Evolutionary conservation across 352 stramenopile species (phyloP).

Genomic region (Detonula confervacea): DNA sequence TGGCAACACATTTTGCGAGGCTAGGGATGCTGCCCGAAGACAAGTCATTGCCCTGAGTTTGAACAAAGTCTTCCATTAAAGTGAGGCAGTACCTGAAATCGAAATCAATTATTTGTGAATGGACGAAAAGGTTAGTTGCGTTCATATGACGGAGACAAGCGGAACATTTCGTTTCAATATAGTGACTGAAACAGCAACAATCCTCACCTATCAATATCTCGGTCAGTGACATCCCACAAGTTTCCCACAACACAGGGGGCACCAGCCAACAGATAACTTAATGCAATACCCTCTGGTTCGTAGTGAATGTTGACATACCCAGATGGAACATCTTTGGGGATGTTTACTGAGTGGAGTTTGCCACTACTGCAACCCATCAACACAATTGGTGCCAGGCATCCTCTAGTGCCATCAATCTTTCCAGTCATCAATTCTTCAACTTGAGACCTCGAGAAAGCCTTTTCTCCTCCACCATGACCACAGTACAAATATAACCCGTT

Average conservation of each 20-base stretch:
- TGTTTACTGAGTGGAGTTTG: conserved; percentile 84
- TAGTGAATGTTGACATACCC: conserved; percentile 82
- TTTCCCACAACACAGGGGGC: conserved; percentile 96
- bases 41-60: conserved; percentile 10
- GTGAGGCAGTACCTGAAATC: conserved; percentile 77
- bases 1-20: conserved; percentile 85
- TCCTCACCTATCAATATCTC: conserved; percentile 93
- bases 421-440: conserved; percentile 78
- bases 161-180: conserved; percentile 80
- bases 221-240: conserved; percentile 99
- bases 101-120: no score
- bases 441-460: conserved; percentile 89
- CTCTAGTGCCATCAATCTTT: conserved; percentile 41
- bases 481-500: conserved; percentile 95
- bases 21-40: conserved; percentile 32
- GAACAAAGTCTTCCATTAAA: conserved; percentile 75
- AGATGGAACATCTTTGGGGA: conserved; percentile 41
- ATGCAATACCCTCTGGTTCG: conserved; percentile 92
- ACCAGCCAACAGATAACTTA: conserved; percentile 93
- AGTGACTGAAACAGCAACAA: conserved; percentile 58
- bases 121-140: no score
- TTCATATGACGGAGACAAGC: conserved; percentile 77
- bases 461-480: conserved; percentile 95
- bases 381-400: conserved; percentile 87
- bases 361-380: conserved; percentile 98